Percentiles rank a stretch among this genome's conserved stretches.
Evolutionary conservation across 2,329 filamentous ascomycete genomes (phyloP).

Genomic region (Calonectria multiphialidica): DNA sequence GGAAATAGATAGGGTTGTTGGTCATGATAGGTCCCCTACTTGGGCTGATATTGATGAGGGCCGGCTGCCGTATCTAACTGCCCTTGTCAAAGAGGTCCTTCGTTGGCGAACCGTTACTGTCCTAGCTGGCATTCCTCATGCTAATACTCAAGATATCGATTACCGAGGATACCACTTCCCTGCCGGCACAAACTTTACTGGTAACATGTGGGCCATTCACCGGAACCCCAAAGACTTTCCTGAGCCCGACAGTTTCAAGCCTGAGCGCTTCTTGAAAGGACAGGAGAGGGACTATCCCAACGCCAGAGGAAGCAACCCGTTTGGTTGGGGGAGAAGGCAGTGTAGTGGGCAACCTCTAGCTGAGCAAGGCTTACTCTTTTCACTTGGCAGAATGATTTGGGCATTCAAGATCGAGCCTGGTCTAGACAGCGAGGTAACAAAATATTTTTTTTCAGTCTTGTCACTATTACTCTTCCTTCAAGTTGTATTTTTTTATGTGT

Average conservation of each 20-base stretch:
- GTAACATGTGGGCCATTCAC: slow-evolving; percentile 4
- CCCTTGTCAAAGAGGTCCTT: neutral
- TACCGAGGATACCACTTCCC: slow-evolving; percentile 5
- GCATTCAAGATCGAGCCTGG: neutral
- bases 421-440: neutral
- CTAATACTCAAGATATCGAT: neutral
- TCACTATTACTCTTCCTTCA: neutral
- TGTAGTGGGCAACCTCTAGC: neutral
- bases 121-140: neutral
- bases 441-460: neutral
- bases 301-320: neutral
- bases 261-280: neutral
- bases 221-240: neutral
- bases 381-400: neutral
- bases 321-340: neutral
- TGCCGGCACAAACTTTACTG: slow-evolving; percentile 1
- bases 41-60: neutral
- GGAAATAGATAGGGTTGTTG: neutral
- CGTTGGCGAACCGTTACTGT: neutral
- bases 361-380: neutral
- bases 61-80: neutral
- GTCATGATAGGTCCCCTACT: neutral
- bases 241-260: neutral
- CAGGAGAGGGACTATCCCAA: neutral
- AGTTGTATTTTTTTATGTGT: neutral